A percentile compares a stretch with the other conserved stretches of the same genome.
Conservation (phyloP, 2,329 filamentous ascomycete genomes). For the Lizonia empirigonia region DNA sequence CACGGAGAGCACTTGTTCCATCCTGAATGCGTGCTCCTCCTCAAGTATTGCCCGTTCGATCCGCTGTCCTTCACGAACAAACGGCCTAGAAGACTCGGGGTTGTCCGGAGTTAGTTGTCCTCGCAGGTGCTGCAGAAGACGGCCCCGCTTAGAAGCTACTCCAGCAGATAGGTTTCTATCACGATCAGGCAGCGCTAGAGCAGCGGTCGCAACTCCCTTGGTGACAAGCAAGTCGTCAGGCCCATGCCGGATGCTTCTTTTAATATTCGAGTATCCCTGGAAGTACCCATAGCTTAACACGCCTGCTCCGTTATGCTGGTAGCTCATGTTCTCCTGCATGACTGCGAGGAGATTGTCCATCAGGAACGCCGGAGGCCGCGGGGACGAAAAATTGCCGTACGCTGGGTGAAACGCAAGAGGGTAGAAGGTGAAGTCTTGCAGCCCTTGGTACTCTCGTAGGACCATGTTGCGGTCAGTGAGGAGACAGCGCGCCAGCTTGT, state of each 20-base stretch:
- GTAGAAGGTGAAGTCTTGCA: constrained; percentile 13
- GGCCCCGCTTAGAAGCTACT: neutral
- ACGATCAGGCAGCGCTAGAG: neutral
- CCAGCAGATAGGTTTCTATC: neutral
- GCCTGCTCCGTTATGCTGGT: constrained; percentile 5
- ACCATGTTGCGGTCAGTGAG: constrained; percentile 7
- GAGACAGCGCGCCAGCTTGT: constrained; percentile 11
- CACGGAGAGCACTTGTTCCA: neutral
- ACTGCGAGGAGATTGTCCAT: constrained; percentile 9
- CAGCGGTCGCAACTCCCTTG: neutral
- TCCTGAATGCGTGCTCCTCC: neutral
- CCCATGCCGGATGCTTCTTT: neutral
- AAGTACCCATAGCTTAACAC: neutral
- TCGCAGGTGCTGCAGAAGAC: neutral
- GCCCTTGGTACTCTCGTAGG: constrained; percentile 5
- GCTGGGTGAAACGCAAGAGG: neutral
- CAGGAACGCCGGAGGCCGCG: constrained; percentile 1
- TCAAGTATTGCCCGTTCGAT: neutral
- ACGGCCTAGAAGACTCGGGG: neutral
- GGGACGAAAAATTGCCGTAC: constrained; percentile 5
- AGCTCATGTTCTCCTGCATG: constrained; percentile 13
- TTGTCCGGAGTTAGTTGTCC: neutral
- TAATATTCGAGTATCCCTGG: neutral
- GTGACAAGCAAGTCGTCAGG: neutral
- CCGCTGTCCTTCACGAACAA: neutral